These are phyloP conservation scores for Kitagawia praeruptora DNA, from an alignment of 129 eudicot species.

Conservation along the genomic window DNA sequence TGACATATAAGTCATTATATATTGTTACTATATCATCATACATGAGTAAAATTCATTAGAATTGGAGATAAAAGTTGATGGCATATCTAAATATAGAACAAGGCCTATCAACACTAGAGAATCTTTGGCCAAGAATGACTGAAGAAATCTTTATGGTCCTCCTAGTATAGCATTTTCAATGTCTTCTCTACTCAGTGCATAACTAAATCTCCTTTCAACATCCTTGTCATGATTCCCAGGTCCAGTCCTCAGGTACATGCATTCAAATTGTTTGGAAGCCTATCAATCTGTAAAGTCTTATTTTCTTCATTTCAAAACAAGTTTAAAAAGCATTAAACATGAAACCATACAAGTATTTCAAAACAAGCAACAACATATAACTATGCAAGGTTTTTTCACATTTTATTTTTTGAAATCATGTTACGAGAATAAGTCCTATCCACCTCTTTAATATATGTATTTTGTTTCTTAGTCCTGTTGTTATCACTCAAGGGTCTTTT, in stretches of 20 bases:
- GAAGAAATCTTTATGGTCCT: constrained; percentile 51
- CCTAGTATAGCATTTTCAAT: no score
- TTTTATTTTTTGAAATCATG: no score
- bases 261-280: constrained; percentile 6
- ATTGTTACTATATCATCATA: not conserved
- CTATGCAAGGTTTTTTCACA: not conserved
- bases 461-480: no score
- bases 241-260: constrained; percentile 86
- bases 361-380: not conserved
- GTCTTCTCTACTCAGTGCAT: constrained; percentile 94
- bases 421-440: no score
- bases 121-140: not conserved
- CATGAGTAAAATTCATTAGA: not conserved
- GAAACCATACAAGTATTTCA: not conserved
- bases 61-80: not conserved
- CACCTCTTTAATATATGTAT: no score
- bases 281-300: not conserved
- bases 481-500: no score
- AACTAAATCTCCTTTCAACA: constrained; percentile 89
- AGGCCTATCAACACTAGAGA: not conserved
- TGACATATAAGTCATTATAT: not conserved
- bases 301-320: not conserved
- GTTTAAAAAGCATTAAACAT: not conserved
- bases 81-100: not conserved
- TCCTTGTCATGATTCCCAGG: constrained; percentile 87